Base-by-base conservation (phyloP, 257 asterid species). In the Primulina huaijiensis region DNA sequence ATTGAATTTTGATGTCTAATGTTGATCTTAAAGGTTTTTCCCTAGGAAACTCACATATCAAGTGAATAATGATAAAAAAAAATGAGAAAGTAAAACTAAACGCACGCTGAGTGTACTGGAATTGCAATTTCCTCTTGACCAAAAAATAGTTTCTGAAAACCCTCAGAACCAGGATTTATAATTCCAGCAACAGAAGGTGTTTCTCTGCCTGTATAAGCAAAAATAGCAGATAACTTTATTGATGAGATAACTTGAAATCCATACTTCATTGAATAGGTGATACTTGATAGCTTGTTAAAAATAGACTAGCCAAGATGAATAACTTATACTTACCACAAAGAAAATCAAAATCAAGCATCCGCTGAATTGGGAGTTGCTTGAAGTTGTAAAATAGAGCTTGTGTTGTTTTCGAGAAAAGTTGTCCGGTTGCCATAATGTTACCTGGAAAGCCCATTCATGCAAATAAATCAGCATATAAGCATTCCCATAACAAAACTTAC, bases 321-420 rank as follows among this genome's bases (percentile, higher is more conserved):
- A 65, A 74, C 77, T 31, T 29, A 38, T 72, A 68, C 84, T 46
- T 63, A 93, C 99, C 99, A 74, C 92, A 93, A 64, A 93, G 96
- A 85, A 93, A 90, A 80, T 93, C 99, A 80, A 93, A 93, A 78
- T 93, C 99, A 79, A 93, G 99, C 99, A 93, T 93, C 76, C 99
- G 94, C 86, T 93, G 99, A 68, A 93, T 86, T 5, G 99, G 99
- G 65, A 90, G 88, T 64, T 93, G 97, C 92, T 93, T 93, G 86
- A 80, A 93, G 71, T 93, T 93, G 78, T 93, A 93, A 75, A 93
- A 93, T 52, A 93, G 74, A 58, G 97, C 96, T 77, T 90, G 97
- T 29, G 99, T 90, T 67, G 90, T 87, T 79, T 85, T 87, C 67
- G 99, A 93, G 78, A 93, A 93, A 78, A 93, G 85, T 76, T 89